Conservation (phyloP, 2,329 filamentous ascomycete species). For the Rugonectria rugulosa region DNA sequence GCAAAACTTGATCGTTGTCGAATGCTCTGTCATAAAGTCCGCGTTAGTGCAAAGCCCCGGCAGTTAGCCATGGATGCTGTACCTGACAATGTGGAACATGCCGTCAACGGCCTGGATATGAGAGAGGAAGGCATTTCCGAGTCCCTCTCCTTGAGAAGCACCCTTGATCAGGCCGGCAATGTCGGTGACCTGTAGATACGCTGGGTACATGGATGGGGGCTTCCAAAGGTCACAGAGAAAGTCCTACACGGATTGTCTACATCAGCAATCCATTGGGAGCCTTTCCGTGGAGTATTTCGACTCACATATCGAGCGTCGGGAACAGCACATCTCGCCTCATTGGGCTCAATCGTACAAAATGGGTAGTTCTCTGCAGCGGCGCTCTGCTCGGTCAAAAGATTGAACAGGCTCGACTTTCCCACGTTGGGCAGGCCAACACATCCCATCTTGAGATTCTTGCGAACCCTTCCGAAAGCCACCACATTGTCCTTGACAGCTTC, state of each 20-base stretch:
- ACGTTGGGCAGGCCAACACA: slow-evolving; percentile 56
- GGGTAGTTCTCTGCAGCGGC: slow-evolving; percentile 55
- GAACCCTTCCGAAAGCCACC: slow-evolving; percentile 53
- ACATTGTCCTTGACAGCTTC: slow-evolving; percentile 52
- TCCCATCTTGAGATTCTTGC: slow-evolving; percentile 56
- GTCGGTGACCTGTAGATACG: slow-evolving; percentile 54
- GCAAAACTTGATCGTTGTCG: slow-evolving; percentile 54
- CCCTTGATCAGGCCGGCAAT: slow-evolving; percentile 56
- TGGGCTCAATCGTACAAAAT: slow-evolving; percentile 56
- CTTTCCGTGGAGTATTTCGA: slow-evolving; percentile 4
- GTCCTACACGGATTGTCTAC: slow-evolving; percentile 41
- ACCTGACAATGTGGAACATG: slow-evolving; percentile 55
- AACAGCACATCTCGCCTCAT: slow-evolving; percentile 54
- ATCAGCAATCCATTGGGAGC: slow-evolving; percentile 7
- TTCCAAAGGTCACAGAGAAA: slow-evolving; percentile 55
- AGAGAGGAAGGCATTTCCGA: slow-evolving; percentile 54
- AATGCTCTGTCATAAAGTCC: slow-evolving; percentile 44
- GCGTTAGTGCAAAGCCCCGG: slow-evolving; percentile 12
- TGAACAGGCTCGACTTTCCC: slow-evolving; percentile 55
- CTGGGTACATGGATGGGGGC: slow-evolving; percentile 54
- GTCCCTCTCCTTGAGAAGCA: slow-evolving; percentile 52
- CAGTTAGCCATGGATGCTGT: neutral
- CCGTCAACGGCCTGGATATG: slow-evolving; percentile 56
- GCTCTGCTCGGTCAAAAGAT: slow-evolving; percentile 55
- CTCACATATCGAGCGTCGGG: slow-evolving; percentile 54